Evolutionary conservation across 371 early-diverging fungal genomes (phyloP).

Genomic region (Nematocida sp.): DNA sequence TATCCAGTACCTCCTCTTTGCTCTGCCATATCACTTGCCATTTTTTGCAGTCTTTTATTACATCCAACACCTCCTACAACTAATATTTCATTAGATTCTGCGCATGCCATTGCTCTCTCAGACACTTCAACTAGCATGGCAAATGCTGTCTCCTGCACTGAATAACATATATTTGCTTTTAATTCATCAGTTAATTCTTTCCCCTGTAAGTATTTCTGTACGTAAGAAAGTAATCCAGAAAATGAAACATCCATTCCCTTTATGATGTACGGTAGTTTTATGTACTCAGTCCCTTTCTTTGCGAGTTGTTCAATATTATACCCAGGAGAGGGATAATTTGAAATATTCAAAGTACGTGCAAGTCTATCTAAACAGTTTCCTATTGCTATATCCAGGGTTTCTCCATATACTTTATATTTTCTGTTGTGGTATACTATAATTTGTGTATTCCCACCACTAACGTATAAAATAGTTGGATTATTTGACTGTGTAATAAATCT

Average conservation of each 20-base stretch:
- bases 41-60: constrained; percentile 82
- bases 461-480: constrained; percentile 95
- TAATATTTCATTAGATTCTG: constrained; percentile 83
- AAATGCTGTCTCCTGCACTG: constrained; percentile 94
- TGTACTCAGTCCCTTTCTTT: constrained; percentile 79
- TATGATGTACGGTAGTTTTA: constrained; percentile 89
- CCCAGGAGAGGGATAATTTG: constrained; percentile 95
- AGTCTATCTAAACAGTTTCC: constrained; percentile 97
- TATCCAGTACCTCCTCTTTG: constrained; percentile 83
- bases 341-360: constrained; percentile 82
- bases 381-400: constrained; percentile 96
- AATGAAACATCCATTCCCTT: constrained; percentile 99
- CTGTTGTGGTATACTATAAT: constrained; percentile 88
- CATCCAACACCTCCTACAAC: constrained; percentile 98
- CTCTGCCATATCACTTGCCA: constrained; percentile 90
- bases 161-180: constrained; percentile 87
- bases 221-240: constrained; percentile 83
- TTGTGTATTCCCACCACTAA: constrained; percentile 98
- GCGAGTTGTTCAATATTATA: constrained; percentile 94
- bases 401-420: constrained; percentile 92
- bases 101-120: constrained; percentile 99
- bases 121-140: constrained; percentile 96
- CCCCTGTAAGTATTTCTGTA: constrained; percentile 74
- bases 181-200: constrained; percentile 67
- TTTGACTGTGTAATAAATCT: constrained; percentile 87